Evolutionary conservation across 495 filamentous ascomycete genomes (phyloP), one percentile per base, ranked within the genome.

Genomic region (Aspergillus egyptiacus): DNA sequence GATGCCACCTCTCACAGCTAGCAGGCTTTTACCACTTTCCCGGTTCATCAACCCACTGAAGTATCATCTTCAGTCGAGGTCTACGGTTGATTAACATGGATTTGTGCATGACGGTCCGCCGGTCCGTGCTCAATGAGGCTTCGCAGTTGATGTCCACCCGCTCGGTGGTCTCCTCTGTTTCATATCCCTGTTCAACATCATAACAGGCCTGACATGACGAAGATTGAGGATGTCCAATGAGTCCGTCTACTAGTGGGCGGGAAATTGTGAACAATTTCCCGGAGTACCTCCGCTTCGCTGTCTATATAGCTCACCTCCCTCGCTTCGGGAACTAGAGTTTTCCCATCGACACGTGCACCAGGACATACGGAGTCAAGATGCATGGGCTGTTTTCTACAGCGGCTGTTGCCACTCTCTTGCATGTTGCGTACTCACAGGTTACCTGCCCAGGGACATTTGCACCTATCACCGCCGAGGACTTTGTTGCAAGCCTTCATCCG

Each of bases 381-480:
- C 27, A 41, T 48, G 50, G 48, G 24, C 13, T 45, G 18, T 39
- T 55, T 1, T 31, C 17, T 7, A 10, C 34, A 38, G 30, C 50
- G 20, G 49, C 51, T 18, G 24, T 64, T 31, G 36, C 46, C 25
- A 46, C 50, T 20, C 27, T 55, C 9, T 10, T 51, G 4, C 31
- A 49, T 14, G 15, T 48, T 32, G 32, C 48, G 9, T 56, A 54
- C 18, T 55, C 58, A 18, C 52, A 55, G 13, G 54, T 50, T 23
- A 53, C 47, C 7, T 74, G 70, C 49, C 56, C 55, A 4, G 66
- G 65, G 7, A 60, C 56, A 20, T 74, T 74, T 45, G 57, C 53
- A 15, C 52, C 60, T 7, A 64, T 74, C 27, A 63, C 65, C 4
- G 69, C 71, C 1, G 50, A 56, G 11, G 50, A 60, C 10, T 74